Percentiles rank a stretch among this genome's conserved stretches.
These are phyloP conservation scores for Exophiala phaeomuriformis DNA, from an alignment of 2,329 filamentous ascomycete species.

Conservation along the genomic window DNA sequence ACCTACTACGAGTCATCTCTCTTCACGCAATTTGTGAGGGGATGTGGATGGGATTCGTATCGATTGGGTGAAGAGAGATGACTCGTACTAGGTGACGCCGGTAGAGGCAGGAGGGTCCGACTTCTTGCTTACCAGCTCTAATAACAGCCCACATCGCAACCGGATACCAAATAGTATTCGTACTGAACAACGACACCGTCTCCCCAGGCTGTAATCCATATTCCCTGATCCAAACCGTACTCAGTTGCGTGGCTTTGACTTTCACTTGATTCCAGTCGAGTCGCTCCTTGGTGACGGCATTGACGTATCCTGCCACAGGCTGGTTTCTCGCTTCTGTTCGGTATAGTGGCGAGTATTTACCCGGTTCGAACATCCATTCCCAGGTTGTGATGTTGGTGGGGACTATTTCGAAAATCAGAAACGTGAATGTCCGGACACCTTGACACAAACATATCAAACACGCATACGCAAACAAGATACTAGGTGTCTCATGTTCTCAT, in stretches of 20 bases:
- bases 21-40: too few species aligned
- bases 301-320: constrained; percentile 47
- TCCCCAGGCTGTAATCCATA: constrained; percentile 50
- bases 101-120: too few species aligned
- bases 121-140: too few species aligned
- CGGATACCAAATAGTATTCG: constrained; percentile 61
- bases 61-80: too few species aligned
- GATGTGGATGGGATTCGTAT: too few species aligned
- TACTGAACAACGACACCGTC: constrained; percentile 54
- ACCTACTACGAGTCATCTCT: too few species aligned
- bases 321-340: constrained; percentile 30
- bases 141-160: constrained; percentile 54
- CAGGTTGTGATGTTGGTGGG: constrained; percentile 51
- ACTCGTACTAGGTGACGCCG: too few species aligned
- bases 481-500: too few species aligned
- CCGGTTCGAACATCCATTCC: constrained; percentile 55
- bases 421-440: too few species aligned
- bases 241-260: constrained; percentile 50
- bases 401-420: constrained; percentile 36
- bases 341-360: constrained; percentile 43
- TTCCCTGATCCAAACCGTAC: constrained; percentile 51
- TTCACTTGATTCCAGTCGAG: constrained; percentile 53
- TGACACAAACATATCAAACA: background rate
- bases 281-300: constrained; percentile 53
- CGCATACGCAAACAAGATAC: too few species aligned